A percentile compares a stretch with the other conserved stretches of the same genome.
phyloP scores from a whole-genome alignment of 208 protist genomes.

The Crithidia thermophila region DNA sequence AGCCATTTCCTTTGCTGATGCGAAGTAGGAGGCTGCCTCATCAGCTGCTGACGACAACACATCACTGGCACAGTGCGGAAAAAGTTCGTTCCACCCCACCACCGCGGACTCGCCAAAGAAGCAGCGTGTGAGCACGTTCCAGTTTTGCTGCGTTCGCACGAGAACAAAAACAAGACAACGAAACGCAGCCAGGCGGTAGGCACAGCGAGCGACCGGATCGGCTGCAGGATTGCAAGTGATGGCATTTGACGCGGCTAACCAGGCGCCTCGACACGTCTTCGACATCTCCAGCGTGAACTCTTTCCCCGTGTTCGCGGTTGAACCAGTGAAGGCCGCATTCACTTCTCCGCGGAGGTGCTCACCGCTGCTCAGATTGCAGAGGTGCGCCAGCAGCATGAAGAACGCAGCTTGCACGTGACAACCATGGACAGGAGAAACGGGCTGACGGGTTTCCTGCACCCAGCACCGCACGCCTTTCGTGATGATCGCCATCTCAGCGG shows the following conservation, averaged over 20 bases:
- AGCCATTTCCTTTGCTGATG: no score
- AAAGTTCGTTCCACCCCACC: constrained; percentile 3
- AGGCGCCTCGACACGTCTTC: constrained; percentile 44
- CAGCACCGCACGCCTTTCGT: constrained; percentile 34
- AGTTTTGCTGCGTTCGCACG: constrained; percentile 4
- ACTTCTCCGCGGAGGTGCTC: constrained; percentile 46
- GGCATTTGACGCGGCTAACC: constrained; percentile 3
- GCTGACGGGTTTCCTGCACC: constrained; percentile 22
- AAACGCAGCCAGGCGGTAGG: constrained; percentile 18
- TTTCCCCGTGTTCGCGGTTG: constrained; percentile 49
- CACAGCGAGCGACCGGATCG: not conserved
- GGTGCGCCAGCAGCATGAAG: constrained; percentile 71
- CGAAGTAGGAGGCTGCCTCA: no score
- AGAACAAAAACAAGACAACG: constrained; percentile 5
- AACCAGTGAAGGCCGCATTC: constrained; percentile 46
- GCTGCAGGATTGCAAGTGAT: no score
- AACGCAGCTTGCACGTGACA: constrained; percentile 47
- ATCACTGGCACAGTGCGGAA: no score
- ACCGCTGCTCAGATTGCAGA: constrained; percentile 49
- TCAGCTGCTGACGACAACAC: no score
- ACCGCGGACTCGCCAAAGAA: constrained; percentile 4
- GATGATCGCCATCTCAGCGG: constrained; percentile 38
- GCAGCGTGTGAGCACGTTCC: constrained; percentile 4
- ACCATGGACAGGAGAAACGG: not conserved
- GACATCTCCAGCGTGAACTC: constrained; percentile 85